These are phyloP conservation scores for Yarrowia bubula DNA, from an alignment of 805 yeast species.

Conservation along the genomic window DNA sequence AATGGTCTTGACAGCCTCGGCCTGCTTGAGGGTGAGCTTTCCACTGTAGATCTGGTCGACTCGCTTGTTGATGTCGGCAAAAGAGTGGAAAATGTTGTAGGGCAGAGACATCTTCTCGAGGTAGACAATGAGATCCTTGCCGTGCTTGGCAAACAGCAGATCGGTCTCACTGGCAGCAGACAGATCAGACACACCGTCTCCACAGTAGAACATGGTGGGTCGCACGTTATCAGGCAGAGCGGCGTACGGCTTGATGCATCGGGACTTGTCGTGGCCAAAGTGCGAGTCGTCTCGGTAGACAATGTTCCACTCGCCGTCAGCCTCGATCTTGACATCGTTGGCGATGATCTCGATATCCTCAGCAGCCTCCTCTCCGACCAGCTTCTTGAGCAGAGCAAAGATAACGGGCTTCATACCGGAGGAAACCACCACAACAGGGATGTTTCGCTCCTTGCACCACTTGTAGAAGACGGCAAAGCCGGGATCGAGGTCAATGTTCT, in stretches of 20 bases:
- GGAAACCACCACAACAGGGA: constrained; percentile 85
- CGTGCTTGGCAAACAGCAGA: constrained; percentile 87
- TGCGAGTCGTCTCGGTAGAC: constrained; percentile 79
- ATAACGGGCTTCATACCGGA: constrained; percentile 95
- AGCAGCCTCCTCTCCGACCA: constrained; percentile 76
- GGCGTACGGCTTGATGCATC: constrained; percentile 59
- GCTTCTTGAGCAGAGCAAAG: constrained; percentile 64
- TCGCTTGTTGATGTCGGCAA: constrained; percentile 66
- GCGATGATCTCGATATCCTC: constrained; percentile 75
- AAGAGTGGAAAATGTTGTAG: constrained; percentile 76
- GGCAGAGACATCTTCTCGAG: constrained; percentile 81
- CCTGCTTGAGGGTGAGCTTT: constrained; percentile 34
- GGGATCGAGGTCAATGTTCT: constrained; percentile 76
- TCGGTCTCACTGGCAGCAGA: constrained; percentile 96
- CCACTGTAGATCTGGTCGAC: constrained; percentile 55
- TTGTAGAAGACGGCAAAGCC: constrained; percentile 80
- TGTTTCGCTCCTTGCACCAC: constrained; percentile 68
- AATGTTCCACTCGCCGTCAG: constrained; percentile 73
- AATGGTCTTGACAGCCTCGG: not conserved
- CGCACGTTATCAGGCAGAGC: constrained; percentile 41
- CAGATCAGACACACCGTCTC: constrained; percentile 96
- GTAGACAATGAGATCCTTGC: constrained; percentile 82
- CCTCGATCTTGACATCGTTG: constrained; percentile 62
- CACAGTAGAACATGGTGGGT: constrained; percentile 84
- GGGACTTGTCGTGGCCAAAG: constrained; percentile 94